Percentiles rank a stretch among this genome's conserved stretches.
phyloP scores from a whole-genome alignment of 495 filamentous ascomycete genomes.

The Hypoxylon crocopeplum region DNA sequence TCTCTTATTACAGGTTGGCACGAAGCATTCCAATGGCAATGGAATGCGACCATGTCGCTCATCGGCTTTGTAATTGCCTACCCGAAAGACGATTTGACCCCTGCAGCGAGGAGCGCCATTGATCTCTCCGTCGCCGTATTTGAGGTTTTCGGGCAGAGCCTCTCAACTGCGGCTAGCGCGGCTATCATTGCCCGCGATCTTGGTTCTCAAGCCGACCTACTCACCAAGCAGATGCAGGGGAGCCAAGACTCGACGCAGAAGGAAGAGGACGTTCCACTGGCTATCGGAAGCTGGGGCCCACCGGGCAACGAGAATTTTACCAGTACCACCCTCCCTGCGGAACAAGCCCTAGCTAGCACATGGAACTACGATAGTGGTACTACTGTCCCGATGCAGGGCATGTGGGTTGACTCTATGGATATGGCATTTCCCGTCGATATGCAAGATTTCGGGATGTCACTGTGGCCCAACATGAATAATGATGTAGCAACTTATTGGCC shows the following conservation, averaged over 20 bases:
- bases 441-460: constrained; percentile 22
- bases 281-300: not conserved
- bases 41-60: constrained; percentile 59
- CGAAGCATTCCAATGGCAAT: constrained; percentile 60
- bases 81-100: constrained; percentile 39
- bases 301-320: not conserved
- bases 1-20: constrained; percentile 56
- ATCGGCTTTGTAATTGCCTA: constrained; percentile 57
- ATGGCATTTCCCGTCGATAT: constrained; percentile 25
- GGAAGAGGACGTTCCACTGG: not conserved
- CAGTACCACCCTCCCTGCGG: not conserved
- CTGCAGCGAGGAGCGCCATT: constrained; percentile 46
- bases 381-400: constrained; percentile 12
- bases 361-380: constrained; percentile 5
- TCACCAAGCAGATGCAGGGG: constrained; percentile 1
- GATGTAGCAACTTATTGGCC: constrained; percentile 14
- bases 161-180: constrained; percentile 53
- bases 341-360: not conserved
- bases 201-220: constrained; percentile 15
- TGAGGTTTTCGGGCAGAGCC: constrained; percentile 53
- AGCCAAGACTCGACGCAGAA: constrained; percentile 1
- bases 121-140: constrained; percentile 51
- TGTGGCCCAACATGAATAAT: constrained; percentile 20
- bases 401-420: constrained; percentile 23
- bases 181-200: constrained; percentile 46